Base-by-base conservation (phyloP, 768 basidiomycete genomes). In the Calocera viscosa region DNA sequence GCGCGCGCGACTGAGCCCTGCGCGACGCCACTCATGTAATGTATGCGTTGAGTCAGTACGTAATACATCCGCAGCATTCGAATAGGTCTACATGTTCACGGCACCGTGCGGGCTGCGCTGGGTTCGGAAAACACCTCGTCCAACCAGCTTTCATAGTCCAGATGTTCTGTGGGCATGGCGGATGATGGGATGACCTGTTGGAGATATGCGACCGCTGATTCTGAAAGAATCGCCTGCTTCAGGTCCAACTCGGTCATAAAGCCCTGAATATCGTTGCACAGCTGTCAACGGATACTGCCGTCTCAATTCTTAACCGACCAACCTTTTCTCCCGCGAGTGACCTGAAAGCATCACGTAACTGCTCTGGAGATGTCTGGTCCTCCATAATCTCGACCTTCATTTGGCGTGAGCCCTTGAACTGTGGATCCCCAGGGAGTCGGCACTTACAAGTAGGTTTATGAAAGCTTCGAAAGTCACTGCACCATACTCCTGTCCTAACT, bases 241-340 rank as follows among this genome's bases (percentile, higher is more conserved):
- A 99, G 82, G 74, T 99, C 95, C 35, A 96, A 78, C 76, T 98
- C 95, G 7, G 94, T 95, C 35, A 99, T 87, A 71, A 88, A 94
- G 17, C 89, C 87, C 92, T 96, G 65, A 1, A n/a, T 30, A 28
- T n/a, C n/a, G 63, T 34, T 47, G 32, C 64, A 63, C 66, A 11
- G 2, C 14, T 33, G 34, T 7, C 19, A 40, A n/a, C 14, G 33
- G 3, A 12, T 16, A 2, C 34, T 69, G 80, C 33, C 65, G 7
- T 47, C 16, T 19, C 24, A 24, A 24, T 47, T 47, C 24, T 7
- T 19, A 34, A 2, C 28, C 14, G 24, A 49, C 73, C 19, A 30
- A 90, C 94, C 84, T 97, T 97, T 74, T 93, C 88, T 11, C 81
- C 83, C 0, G 94, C 92, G 17, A 96, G 89, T 1, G 90, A 90